phyloP scores from a whole-genome alignment of 345 rosid genomes.

The Brassica rapa region DNA sequence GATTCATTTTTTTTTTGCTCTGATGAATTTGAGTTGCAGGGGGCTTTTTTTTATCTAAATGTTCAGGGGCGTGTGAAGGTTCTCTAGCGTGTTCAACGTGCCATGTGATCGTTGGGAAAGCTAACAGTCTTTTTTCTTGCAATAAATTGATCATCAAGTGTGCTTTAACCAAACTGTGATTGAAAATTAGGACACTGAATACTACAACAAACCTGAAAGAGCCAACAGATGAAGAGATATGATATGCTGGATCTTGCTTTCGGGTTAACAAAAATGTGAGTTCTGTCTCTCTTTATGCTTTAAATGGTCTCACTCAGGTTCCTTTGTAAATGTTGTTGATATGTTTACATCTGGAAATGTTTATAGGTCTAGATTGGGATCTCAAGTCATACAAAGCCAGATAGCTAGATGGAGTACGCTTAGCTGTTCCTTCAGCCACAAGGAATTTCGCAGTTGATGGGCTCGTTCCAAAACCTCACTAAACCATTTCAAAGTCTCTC shows the following conservation, averaged over 20 bases:
- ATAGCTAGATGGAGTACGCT: slow-evolving; percentile 72
- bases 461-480: slow-evolving; percentile 88
- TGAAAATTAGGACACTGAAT: slow-evolving; percentile 57
- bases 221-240: slow-evolving; percentile 89
- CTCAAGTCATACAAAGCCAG: slow-evolving; percentile 81
- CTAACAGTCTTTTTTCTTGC: neutral
- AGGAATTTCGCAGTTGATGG: slow-evolving; percentile 94
- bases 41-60: slow-evolving; percentile 9
- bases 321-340: too few relatives aligned
- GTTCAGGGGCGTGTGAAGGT: slow-evolving; percentile 87
- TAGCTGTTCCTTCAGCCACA: slow-evolving; percentile 77
- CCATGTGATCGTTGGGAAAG: slow-evolving; percentile 78
- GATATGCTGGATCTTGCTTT: slow-evolving; percentile 98
- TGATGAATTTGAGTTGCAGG: too few relatives aligned
- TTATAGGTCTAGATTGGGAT: slow-evolving; percentile 75
- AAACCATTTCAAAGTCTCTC: neutral
- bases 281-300: neutral
- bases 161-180: neutral
- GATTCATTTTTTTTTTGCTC: neutral
- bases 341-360: neutral
- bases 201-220: slow-evolving; percentile 86
- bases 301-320: too few relatives aligned
- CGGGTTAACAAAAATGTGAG: slow-evolving; percentile 87
- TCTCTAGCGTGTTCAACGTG: slow-evolving; percentile 97
- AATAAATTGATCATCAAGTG: slow-evolving; percentile 1